Evolutionary conservation across 305 asterid genomes (phyloP).

Genomic region (Plantago coronopus): DNA sequence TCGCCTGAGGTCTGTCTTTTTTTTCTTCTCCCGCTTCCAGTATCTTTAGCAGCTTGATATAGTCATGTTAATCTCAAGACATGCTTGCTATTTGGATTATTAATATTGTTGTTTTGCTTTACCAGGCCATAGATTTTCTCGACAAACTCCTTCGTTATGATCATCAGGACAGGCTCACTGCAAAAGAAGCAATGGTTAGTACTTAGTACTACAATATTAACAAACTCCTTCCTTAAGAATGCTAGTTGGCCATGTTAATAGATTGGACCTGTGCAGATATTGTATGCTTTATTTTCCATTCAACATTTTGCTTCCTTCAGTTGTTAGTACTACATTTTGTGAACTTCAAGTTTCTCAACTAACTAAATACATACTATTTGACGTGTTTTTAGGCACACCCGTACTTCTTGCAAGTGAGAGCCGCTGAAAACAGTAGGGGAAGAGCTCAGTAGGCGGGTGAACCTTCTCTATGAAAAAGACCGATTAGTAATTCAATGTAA

Average conservation of each 20-base stretch:
- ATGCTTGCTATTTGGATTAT: background rate
- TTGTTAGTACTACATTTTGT: background rate
- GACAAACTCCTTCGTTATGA: constrained; percentile 90
- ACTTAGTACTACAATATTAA: too few relatives aligned
- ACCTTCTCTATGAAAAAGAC: background rate
- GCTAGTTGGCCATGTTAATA: constrained; percentile 5
- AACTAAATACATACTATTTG: background rate
- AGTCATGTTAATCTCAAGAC: background rate
- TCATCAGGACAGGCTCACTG: constrained; percentile 84
- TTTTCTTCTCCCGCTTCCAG: background rate
- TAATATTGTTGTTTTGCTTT: constrained; percentile 9
- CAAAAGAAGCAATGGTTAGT: constrained; percentile 79
- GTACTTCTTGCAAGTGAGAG: constrained; percentile 67
- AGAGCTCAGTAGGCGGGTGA: constrained; percentile 41
- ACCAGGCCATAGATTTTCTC: constrained; percentile 82
- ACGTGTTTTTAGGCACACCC: constrained; percentile 44
- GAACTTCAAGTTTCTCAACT: background rate
- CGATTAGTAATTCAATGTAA: constrained; percentile 21
- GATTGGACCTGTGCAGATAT: background rate
- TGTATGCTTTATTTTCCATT: background rate
- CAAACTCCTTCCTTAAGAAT: too few relatives aligned
- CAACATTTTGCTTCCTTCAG: background rate
- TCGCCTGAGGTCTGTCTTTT: constrained; percentile 55
- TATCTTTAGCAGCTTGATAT: background rate
- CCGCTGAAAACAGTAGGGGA: constrained; percentile 66